Conservation (phyloP, 805 yeast genomes). For the Metschnikowia colocasiae region DNA sequence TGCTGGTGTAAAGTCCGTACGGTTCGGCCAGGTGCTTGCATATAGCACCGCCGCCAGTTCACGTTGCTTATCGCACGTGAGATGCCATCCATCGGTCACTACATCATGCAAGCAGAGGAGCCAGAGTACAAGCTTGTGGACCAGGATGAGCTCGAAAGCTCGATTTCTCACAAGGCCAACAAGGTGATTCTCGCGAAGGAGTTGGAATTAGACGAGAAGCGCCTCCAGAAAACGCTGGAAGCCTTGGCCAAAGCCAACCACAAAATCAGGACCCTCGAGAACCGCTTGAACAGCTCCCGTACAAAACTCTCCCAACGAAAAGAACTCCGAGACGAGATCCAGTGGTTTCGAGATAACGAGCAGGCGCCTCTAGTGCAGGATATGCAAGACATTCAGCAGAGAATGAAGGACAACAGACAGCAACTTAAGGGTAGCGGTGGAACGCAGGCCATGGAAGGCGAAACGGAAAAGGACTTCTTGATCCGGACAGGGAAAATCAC, state of each 20-base stretch:
- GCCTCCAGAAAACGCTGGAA: conserved; percentile 64
- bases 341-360: conserved; percentile 46
- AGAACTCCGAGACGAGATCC: conserved; percentile 51
- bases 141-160: conserved; percentile 74
- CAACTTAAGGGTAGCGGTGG: conserved; percentile 35
- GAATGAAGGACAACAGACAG: conserved; percentile 35
- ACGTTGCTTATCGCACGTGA: conserved; percentile 7
- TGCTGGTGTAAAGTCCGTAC: too few species aligned
- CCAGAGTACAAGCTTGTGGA: conserved; percentile 49
- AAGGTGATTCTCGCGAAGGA: conserved; percentile 58
- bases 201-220: conserved; percentile 65
- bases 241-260: conserved; percentile 42
- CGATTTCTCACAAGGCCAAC: conserved; percentile 68
- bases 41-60: background rate
- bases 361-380: conserved; percentile 55
- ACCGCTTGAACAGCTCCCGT: conserved; percentile 46
- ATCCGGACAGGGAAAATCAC: conserved; percentile 90
- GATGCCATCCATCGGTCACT: background rate
- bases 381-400: conserved; percentile 46
- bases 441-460: conserved; percentile 39
- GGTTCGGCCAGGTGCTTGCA: too few species aligned
- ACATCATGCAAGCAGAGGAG: conserved; percentile 1
- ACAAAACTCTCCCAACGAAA: conserved; percentile 66
- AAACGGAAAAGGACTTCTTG: conserved; percentile 72
- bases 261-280: conserved; percentile 46